Evolutionary conservation across 331 rosid species (phyloP).

Genomic region (Rosa hybrid): DNA sequence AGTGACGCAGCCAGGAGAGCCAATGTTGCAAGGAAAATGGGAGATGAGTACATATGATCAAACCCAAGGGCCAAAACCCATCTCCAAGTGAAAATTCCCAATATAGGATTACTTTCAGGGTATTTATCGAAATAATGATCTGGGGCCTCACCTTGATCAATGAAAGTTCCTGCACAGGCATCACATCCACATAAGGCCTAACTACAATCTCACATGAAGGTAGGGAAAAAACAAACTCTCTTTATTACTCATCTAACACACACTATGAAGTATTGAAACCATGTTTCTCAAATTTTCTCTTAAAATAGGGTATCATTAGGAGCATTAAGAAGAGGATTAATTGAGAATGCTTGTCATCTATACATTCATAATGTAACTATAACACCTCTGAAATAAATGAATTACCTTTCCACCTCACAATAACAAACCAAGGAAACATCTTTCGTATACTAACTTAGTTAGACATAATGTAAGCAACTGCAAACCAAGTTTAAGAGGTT

Average conservation of each 20-base stretch:
- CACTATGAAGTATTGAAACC: background rate
- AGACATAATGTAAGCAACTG: too few species aligned
- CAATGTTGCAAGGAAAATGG: conserved; percentile 69
- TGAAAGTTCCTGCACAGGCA: conserved; percentile 65
- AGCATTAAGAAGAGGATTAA: background rate
- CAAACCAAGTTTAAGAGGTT: background rate
- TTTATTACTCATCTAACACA: too few species aligned
- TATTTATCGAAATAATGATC: conserved; percentile 71
- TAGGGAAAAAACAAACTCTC: background rate
- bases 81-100: conserved; percentile 94
- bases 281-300: background rate
- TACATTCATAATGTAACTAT: background rate
- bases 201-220: conserved; percentile 6
- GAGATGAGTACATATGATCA: conserved; percentile 90
- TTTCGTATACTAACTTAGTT: too few species aligned
- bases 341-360: background rate
- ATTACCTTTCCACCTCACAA: background rate
- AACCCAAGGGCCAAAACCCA: conserved; percentile 92
- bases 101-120: conserved; percentile 77
- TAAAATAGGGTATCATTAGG: background rate
- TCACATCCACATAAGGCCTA: conserved; percentile 21
- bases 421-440: background rate
- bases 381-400: background rate
- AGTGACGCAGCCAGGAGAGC: conserved; percentile 81
- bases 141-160: conserved; percentile 91